These are phyloP conservation scores for Ophiocordyceps unilateralis DNA, from an alignment of 2,329 filamentous ascomycete genomes.

Conservation along the genomic window DNA sequence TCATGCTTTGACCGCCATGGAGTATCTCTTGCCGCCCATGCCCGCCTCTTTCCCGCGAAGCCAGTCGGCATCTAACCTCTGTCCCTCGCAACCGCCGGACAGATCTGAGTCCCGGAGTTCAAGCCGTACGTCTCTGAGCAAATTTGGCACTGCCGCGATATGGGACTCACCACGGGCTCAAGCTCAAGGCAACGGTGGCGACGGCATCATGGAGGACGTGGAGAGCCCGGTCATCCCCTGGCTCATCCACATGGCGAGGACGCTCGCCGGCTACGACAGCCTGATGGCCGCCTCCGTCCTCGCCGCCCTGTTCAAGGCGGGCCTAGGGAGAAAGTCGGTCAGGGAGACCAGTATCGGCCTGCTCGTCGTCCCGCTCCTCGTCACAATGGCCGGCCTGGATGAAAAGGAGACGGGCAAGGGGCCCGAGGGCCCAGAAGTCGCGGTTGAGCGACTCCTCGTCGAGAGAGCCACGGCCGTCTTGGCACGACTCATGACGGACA, in stretches of 20 bases:
- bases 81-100: constrained; percentile 6
- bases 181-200: constrained; percentile 13
- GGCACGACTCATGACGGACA: constrained; percentile 63
- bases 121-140: constrained; percentile 12
- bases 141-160: constrained; percentile 10
- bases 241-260: constrained; percentile 48
- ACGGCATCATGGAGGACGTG: constrained; percentile 33
- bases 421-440: constrained; percentile 19
- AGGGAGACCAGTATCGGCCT: constrained; percentile 48
- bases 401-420: constrained; percentile 24
- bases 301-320: constrained; percentile 50
- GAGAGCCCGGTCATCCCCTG: constrained; percentile 60
- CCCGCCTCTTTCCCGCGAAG: constrained; percentile 23
- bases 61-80: constrained; percentile 8
- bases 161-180: constrained; percentile 17
- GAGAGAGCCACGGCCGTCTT: constrained; percentile 62
- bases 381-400: constrained; percentile 34
- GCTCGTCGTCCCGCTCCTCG: constrained; percentile 52
- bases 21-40: constrained; percentile 43
- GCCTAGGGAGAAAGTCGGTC: constrained; percentile 40
- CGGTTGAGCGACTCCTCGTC: constrained; percentile 25
- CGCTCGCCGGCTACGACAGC: constrained; percentile 37
- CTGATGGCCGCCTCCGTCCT: constrained; percentile 54
- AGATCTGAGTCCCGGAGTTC: constrained; percentile 10
- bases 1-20: constrained; percentile 37